Conservation (phyloP, 2,329 filamentous ascomycete species). For the Arthrobotrys megalospora region DNA sequence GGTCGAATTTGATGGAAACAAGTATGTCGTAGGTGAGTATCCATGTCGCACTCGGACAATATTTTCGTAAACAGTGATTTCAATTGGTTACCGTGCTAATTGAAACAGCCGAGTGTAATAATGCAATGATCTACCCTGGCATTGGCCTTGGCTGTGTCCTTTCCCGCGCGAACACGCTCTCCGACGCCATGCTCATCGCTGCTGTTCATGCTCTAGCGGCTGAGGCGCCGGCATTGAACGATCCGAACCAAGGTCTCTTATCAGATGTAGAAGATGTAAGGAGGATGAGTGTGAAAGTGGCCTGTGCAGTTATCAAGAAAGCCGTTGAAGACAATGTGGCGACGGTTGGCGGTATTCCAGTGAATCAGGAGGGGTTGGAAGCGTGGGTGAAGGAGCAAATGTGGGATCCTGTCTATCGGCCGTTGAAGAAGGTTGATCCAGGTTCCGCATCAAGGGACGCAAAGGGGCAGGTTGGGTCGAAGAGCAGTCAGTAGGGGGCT, state of each 20-base stretch:
- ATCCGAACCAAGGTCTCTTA: constrained; percentile 77
- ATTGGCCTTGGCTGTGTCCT: constrained; percentile 86
- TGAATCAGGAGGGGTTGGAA: constrained; percentile 72
- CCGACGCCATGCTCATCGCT: constrained; percentile 84
- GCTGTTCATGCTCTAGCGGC: constrained; percentile 81
- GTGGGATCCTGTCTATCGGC: constrained; percentile 81
- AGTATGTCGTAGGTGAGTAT: constrained; percentile 72
- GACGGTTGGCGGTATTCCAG: constrained; percentile 77
- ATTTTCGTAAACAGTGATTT: constrained; percentile 64
- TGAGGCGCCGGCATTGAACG: constrained; percentile 78
- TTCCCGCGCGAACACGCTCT: constrained; percentile 76
- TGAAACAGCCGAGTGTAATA: constrained; percentile 83
- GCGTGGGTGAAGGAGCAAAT: constrained; percentile 84
- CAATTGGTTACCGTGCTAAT: constrained; percentile 64
- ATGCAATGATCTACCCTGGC: constrained; percentile 86
- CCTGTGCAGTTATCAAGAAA: constrained; percentile 79
- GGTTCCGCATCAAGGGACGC: constrained; percentile 73
- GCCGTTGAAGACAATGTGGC: constrained; percentile 80
- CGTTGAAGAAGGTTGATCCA: constrained; percentile 73
- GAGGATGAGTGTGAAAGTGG: constrained; percentile 83
- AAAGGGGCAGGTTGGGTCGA: constrained; percentile 72
- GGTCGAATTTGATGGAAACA: constrained; percentile 74
- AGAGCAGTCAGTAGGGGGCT: constrained; percentile 52
- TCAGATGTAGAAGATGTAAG: constrained; percentile 83
- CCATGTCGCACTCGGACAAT: constrained; percentile 61